These are phyloP conservation scores for Eucalyptus tenuipes DNA, from an alignment of 345 rosid species.

Conservation along the genomic window DNA sequence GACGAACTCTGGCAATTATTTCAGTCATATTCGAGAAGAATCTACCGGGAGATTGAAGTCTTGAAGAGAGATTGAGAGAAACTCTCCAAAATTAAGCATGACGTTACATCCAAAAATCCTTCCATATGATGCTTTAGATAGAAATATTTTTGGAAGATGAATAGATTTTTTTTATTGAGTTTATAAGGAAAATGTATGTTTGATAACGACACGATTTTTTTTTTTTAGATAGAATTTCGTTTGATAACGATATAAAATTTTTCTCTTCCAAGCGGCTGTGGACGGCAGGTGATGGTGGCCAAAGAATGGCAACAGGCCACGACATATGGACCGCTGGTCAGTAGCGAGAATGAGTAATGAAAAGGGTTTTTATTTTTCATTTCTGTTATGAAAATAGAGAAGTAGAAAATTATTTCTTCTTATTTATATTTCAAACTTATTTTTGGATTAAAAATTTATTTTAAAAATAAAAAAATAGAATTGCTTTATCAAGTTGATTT, in stretches of 20 bases:
- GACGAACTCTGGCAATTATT: not conserved
- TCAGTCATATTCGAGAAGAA: not conserved
- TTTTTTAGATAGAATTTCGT: too few relatives aligned
- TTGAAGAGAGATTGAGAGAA: not conserved
- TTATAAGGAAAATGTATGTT: too few relatives aligned
- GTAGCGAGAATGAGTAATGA: rapidly evolving
- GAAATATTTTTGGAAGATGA: not conserved
- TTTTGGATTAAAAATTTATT: too few relatives aligned
- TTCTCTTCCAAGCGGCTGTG: rapidly evolving
- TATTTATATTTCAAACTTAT: too few relatives aligned
- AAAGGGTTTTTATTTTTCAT: too few relatives aligned
- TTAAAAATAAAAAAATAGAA: too few relatives aligned
- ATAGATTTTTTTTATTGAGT: too few relatives aligned
- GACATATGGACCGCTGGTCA: rapidly evolving
- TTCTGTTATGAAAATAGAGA: rapidly evolving
- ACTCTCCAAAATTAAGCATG: not conserved
- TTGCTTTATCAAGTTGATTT: too few relatives aligned
- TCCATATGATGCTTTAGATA: not conserved
- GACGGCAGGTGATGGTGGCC: rapidly evolving
- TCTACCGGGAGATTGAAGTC: not conserved
- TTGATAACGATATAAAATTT: too few relatives aligned
- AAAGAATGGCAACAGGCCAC: too few relatives aligned
- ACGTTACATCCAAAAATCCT: not conserved
- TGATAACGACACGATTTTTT: rapidly evolving
- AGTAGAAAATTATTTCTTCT: too few relatives aligned